These are phyloP conservation scores for Hydrangea macrophylla DNA, from an alignment of 148 eudicot genomes.

Conservation along the genomic window DNA sequence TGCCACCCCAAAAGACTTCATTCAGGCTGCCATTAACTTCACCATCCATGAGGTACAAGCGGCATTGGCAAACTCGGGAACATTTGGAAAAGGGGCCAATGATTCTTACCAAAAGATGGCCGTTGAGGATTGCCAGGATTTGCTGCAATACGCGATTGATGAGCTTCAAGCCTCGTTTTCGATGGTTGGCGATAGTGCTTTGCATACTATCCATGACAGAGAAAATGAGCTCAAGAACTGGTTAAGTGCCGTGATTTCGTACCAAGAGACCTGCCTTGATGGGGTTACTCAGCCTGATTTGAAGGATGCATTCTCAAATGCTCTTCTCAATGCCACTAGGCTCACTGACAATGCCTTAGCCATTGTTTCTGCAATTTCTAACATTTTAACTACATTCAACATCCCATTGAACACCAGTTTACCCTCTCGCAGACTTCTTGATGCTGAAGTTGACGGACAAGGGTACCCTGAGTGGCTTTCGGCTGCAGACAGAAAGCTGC, in stretches of 20 bases:
- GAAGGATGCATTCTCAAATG: conserved; percentile 25
- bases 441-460: neutral
- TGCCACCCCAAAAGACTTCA: conserved; percentile 46
- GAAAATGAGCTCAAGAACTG: conserved; percentile 53
- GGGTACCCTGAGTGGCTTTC: conserved; percentile 57
- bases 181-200: conserved; percentile 4
- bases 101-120: conserved; percentile 32
- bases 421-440: conserved; percentile 30
- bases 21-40: conserved; percentile 28
- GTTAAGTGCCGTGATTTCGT: conserved; percentile 51
- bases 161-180: conserved; percentile 30
- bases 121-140: conserved; percentile 51
- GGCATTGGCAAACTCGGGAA: conserved; percentile 15
- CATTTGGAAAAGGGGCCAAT: conserved; percentile 21
- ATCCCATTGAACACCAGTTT: conserved; percentile 6
- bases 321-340: conserved; percentile 34
- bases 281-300: conserved; percentile 27
- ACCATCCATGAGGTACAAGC: conserved; percentile 31
- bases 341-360: conserved; percentile 57
- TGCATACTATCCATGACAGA: conserved; percentile 20
- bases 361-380: conserved; percentile 30
- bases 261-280: conserved; percentile 54
- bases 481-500: conserved; percentile 32
- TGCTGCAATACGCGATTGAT: conserved; percentile 40
- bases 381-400: conserved; percentile 29